Percentiles rank a stretch among this genome's conserved stretches.
phyloP scores from a whole-genome alignment of 768 basidiomycete species.

The Punctularia strigosozonata region DNA sequence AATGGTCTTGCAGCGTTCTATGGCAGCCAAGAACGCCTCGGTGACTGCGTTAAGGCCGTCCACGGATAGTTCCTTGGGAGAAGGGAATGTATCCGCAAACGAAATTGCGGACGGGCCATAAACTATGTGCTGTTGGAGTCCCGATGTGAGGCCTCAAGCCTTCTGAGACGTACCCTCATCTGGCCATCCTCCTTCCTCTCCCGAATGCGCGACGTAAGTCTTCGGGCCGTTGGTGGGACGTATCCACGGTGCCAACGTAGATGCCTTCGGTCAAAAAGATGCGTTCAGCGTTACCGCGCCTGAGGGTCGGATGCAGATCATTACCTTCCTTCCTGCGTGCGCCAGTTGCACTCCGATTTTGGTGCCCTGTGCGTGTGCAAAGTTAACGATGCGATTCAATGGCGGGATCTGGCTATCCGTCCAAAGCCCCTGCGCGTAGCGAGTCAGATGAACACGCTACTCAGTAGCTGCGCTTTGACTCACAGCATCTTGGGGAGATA shows the following conservation, averaged over 20 bases:
- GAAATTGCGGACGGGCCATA: slow-evolving; percentile 47
- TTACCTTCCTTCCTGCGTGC: slow-evolving; percentile 62
- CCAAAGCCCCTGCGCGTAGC: slow-evolving; percentile 68
- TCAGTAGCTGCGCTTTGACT: slow-evolving; percentile 5
- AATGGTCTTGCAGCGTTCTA: slow-evolving; percentile 40
- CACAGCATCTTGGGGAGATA: slow-evolving; percentile 66
- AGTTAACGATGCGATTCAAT: slow-evolving; percentile 60
- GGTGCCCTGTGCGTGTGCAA: slow-evolving; percentile 53
- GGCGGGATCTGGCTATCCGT: slow-evolving; percentile 62
- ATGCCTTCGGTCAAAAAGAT: too few species aligned
- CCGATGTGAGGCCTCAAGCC: background rate
- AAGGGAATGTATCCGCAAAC: slow-evolving; percentile 37
- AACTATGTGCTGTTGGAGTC: slow-evolving; percentile 39
- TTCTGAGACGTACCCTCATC: slow-evolving; percentile 31
- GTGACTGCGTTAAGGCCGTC: slow-evolving; percentile 44
- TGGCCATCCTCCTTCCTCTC: slow-evolving; percentile 67
- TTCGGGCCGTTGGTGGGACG: slow-evolving; percentile 18
- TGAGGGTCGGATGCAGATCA: too few species aligned
- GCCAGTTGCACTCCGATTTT: slow-evolving; percentile 71
- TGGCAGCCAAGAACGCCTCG: slow-evolving; percentile 45
- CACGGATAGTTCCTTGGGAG: slow-evolving; percentile 47
- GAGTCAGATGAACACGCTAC: background rate
- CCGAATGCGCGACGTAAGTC: slow-evolving; percentile 26
- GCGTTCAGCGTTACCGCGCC: too few species aligned
- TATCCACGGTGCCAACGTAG: slow-evolving; percentile 61